Conservation (phyloP, 768 basidiomycete species). For the Brasilioporus rufonigricans region DNA sequence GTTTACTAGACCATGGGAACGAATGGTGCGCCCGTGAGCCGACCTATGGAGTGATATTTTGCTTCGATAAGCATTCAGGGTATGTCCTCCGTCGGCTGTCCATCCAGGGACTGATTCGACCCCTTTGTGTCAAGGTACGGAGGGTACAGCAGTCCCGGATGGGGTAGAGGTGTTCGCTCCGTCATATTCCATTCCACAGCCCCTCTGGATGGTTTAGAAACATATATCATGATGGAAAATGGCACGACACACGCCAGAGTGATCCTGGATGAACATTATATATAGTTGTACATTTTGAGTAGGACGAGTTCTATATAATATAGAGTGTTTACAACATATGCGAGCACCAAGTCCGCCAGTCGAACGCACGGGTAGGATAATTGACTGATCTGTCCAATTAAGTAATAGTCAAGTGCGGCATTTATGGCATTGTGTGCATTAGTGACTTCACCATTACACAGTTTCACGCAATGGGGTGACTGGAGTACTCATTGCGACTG, state of each 20-base stretch:
- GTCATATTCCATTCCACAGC: constrained; percentile 52
- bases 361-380: no score
- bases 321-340: no score
- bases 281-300: not conserved
- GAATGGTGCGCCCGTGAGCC: constrained; percentile 77
- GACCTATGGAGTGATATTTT: constrained; percentile 62
- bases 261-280: constrained; percentile 43
- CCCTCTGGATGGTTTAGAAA: constrained; percentile 47
- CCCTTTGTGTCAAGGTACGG: constrained; percentile 52
- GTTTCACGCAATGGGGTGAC: no score
- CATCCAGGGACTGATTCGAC: not conserved
- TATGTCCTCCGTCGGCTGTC: constrained; percentile 22
- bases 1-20: constrained; percentile 62
- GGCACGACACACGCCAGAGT: constrained; percentile 58
- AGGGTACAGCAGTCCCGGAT: constrained; percentile 47
- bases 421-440: not conserved
- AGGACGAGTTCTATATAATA: no score
- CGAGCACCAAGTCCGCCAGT: no score
- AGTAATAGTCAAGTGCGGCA: not conserved
- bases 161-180: constrained; percentile 68
- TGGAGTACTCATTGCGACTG: no score
- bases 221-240: constrained; percentile 63
- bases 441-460: not conserved
- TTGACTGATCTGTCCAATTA: not conserved
- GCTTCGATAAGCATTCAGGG: constrained; percentile 78